Percentiles rank a stretch among this genome's conserved stretches.
These are phyloP conservation scores for Carex parvula DNA, from an alignment of 176 grass and related monocot species.

Conservation along the genomic window DNA sequence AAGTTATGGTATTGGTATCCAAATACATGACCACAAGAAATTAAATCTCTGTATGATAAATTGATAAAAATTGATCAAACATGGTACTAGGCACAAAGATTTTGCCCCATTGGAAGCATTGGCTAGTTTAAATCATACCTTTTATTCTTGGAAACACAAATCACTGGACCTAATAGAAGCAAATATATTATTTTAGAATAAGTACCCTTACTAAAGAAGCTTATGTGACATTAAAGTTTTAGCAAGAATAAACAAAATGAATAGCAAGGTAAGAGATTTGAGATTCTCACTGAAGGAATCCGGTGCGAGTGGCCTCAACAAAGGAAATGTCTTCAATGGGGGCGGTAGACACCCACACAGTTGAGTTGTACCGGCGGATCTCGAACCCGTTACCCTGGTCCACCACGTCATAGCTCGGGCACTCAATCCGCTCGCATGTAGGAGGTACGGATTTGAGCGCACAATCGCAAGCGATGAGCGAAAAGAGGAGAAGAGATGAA, in stretches of 20 bases:
- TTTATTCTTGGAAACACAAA: neutral
- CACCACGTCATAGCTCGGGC: conserved; percentile 78
- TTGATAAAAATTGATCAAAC: neutral
- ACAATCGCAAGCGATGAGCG: neutral
- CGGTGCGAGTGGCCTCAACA: conserved; percentile 68
- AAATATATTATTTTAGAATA: neutral
- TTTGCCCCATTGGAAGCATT: neutral
- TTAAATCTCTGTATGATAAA: no score
- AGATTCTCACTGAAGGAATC: conserved; percentile 59
- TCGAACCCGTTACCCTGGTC: conserved; percentile 85
- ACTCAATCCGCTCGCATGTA: conserved; percentile 91
- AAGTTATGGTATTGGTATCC: neutral
- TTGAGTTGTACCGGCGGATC: conserved; percentile 73
- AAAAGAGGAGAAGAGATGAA: neutral
- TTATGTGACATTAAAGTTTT: neutral
- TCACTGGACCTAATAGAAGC: neutral
- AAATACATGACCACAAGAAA: neutral
- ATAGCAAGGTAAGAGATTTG: neutral
- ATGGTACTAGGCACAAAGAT: neutral
- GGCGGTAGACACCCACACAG: conserved; percentile 64
- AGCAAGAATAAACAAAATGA: neutral
- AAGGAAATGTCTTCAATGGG: conserved; percentile 92
- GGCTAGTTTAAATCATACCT: neutral
- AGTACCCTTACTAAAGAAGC: neutral
- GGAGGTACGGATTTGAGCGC: conserved; percentile 37